Conservation (phyloP, 352 stramenopile species). For the Phytophthora pinifolia region DNA sequence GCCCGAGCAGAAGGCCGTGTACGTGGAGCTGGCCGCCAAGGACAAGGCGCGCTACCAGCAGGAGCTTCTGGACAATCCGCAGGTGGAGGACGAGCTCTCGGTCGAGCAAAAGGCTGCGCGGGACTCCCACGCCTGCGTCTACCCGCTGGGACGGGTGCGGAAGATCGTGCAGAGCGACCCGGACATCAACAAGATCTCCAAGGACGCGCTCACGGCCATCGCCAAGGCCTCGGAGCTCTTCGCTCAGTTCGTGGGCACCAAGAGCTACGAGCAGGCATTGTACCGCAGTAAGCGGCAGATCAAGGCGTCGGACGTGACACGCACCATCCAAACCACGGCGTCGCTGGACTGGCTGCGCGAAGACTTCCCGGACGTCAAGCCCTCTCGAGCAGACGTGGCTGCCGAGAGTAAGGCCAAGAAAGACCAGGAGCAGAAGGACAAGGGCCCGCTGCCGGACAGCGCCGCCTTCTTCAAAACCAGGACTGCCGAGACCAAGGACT, state of each 20-base stretch:
- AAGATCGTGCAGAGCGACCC: constrained; percentile 95
- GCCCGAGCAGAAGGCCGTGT: constrained; percentile 86
- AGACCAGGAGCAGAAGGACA: constrained; percentile 26
- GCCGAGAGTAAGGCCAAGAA: constrained; percentile 27
- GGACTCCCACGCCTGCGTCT: constrained; percentile 47
- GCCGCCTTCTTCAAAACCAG: constrained; percentile 56
- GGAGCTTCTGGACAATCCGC: constrained; percentile 69
- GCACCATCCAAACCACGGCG: constrained; percentile 72
- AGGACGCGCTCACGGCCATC: constrained; percentile 91
- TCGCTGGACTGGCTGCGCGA: constrained; percentile 86
- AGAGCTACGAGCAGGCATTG: constrained; percentile 85
- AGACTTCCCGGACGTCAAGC: constrained; percentile 76
- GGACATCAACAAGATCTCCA: constrained; percentile 90
- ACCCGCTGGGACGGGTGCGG: constrained; percentile 80
- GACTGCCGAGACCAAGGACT: constrained; percentile 14
- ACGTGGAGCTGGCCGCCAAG: constrained; percentile 78
- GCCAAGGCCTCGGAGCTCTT: constrained; percentile 93
- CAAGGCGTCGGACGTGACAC: constrained; percentile 72
- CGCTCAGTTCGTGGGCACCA: constrained; percentile 86
- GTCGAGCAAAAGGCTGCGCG: constrained; percentile 30
- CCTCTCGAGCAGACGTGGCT: constrained; percentile 8
- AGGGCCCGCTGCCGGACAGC: constrained; percentile 24
- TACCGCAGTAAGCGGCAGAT: constrained; percentile 86
- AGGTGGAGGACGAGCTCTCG: constrained; percentile 54
- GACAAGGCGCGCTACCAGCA: constrained; percentile 87